These are phyloP conservation scores for Pigoraptor vietnamica DNA, from an alignment of 78 protist species.

Conservation along the genomic window DNA sequence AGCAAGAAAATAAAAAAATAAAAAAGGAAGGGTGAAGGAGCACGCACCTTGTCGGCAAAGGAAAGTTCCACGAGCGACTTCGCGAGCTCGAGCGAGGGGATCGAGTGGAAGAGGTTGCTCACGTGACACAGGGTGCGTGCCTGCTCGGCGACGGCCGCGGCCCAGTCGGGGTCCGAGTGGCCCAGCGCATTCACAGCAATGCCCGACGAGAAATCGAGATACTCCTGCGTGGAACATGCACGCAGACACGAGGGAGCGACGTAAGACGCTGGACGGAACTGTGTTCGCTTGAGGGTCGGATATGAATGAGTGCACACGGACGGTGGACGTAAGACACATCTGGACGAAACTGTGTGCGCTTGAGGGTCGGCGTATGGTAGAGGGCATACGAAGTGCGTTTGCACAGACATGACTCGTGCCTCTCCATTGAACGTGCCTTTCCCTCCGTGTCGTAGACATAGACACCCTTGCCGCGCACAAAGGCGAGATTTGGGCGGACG, in stretches of 20 bases:
- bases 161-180: constrained; percentile 36
- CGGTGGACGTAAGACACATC: no score
- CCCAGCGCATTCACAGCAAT: constrained; percentile 66
- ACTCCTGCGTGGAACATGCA: constrained; percentile 3
- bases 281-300: no score
- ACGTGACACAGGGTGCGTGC: constrained; percentile 35
- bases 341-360: no score
- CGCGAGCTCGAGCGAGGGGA: constrained; percentile 52
- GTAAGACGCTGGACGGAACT: no score
- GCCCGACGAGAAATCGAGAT: constrained; percentile 68
- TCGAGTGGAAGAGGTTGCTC: constrained; percentile 52
- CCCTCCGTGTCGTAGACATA: constrained; percentile 56
- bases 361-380: no score
- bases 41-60: neutral
- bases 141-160: constrained; percentile 25
- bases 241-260: neutral
- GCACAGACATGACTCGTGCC: neutral
- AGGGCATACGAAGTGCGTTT: neutral
- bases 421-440: neutral
- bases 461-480: constrained; percentile 45
- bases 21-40: neutral
- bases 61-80: constrained; percentile 24
- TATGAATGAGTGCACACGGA: no score
- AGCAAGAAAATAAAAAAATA: neutral
- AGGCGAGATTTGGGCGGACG: constrained; percentile 44